phyloP scores from a whole-genome alignment of 2,329 filamentous ascomycete genomes.

The Coniochaeta sp. region DNA sequence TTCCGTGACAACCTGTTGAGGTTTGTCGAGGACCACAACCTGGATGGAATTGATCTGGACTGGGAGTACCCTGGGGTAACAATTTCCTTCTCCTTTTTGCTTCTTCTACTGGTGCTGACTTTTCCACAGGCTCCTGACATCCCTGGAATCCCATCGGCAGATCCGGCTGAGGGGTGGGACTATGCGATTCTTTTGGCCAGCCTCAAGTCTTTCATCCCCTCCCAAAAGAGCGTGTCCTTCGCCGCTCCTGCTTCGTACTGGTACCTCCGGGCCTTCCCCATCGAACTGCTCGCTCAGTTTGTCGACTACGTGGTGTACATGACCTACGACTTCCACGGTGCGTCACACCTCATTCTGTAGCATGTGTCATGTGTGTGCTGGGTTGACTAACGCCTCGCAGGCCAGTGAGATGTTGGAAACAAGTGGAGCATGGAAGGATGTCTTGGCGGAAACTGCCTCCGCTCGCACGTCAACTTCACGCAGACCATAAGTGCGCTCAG shows the following conservation, averaged over 20 bases:
- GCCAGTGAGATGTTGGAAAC: too few relatives aligned
- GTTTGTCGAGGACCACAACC: too few relatives aligned
- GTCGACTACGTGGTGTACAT: slow-evolving; percentile 17
- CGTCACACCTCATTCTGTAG: too few relatives aligned
- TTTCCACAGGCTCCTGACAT: too few relatives aligned
- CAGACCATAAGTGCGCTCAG: neutral
- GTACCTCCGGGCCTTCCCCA: slow-evolving; percentile 20
- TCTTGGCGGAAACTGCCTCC: neutral
- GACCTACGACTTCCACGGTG: slow-evolving; percentile 8
- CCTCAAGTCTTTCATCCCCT: slow-evolving; percentile 12
- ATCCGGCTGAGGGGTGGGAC: slow-evolving; percentile 21
- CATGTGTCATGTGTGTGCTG: too few relatives aligned
- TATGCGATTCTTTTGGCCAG: too few relatives aligned
- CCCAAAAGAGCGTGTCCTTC: slow-evolving; percentile 12
- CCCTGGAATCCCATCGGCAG: too few relatives aligned
- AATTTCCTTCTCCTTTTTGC: too few relatives aligned
- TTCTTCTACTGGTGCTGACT: too few relatives aligned
- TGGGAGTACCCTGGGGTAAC: too few relatives aligned
- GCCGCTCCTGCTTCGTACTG: slow-evolving; percentile 20
- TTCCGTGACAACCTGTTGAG: too few relatives aligned
- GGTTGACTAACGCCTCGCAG: too few relatives aligned
- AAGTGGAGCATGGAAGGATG: neutral
- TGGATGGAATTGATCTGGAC: slow-evolving; percentile 32
- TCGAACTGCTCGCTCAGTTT: slow-evolving; percentile 11
- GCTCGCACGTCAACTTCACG: neutral